Evolutionary conservation across 2,329 filamentous ascomycete species (phyloP), one percentile per base, ranked within the genome.

Genomic region (Zymoseptoria passerinii): DNA sequence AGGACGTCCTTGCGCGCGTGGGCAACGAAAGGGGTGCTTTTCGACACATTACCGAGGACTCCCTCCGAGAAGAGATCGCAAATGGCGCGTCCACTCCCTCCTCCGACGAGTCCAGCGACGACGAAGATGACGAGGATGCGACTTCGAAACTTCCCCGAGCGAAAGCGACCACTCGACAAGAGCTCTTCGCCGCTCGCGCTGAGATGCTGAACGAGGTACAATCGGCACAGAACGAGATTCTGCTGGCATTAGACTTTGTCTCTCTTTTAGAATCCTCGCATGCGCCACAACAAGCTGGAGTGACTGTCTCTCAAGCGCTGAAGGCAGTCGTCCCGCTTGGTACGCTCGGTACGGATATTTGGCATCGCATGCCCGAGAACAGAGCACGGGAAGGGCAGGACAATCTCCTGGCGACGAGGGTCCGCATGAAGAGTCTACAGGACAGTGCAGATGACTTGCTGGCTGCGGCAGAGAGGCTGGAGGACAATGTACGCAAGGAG

Each of bases 11-110:
- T 65, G 77, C 81, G 58, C 90, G 92, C 65, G 87, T 96, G 68
- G 88, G 91, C 65, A 74, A 78, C 50, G 86, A 95, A 68, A 86
- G 88, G 60, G 90, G 89, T 13, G 89, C 90, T 23, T 95, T 97
- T 71, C 86, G 90, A 59, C 80, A 86, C 66, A 80, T 97, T 63
- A 89, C 85, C 53, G 89, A 95, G 72, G 81, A 84, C 54, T 81
- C 84, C 50, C 76, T 97, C 44, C 81, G 81, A 53, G 82, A 86
- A 40, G 86, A 94, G 67, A 85, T 94, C 54, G 75, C 77, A 49
- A 72, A 76, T 27, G 72, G 78, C 28, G 74, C 77, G 52, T 63
- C 57, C 6, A 74, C 69, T 23, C 63, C 72, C 18, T 75, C 76
- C 48, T 60, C 63, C 7, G 66, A 65, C 48, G 78, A 80, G 51